Conservation (phyloP, 106 monocot species). For the Allium sativum region DNA sequence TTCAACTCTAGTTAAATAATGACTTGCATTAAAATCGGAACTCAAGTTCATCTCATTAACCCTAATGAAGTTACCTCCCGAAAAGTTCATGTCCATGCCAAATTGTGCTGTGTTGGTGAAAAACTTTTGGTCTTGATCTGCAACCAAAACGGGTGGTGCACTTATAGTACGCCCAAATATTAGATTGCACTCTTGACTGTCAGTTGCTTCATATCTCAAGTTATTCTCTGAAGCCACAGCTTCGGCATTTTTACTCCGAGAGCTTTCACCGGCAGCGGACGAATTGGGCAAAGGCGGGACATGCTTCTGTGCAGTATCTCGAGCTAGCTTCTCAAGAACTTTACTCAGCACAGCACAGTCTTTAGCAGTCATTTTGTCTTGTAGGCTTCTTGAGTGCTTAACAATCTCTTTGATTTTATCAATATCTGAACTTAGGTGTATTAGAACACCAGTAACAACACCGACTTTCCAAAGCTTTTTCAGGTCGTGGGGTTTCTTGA, state of each 20-base stretch:
- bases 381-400: background rate
- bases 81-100: too few relatives aligned
- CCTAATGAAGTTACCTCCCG: conserved; percentile 2
- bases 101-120: background rate
- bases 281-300: background rate
- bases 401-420: background rate
- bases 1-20: too few relatives aligned
- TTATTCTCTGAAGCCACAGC: background rate
- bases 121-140: background rate
- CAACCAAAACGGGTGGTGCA: background rate
- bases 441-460: background rate
- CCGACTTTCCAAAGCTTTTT: conserved; percentile 11
- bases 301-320: background rate
- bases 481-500: conserved; percentile 13
- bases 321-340: background rate
- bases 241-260: background rate
- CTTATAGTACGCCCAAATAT: background rate
- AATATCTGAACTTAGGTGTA: background rate
- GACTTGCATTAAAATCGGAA: background rate
- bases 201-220: background rate
- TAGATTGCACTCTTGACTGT: too few relatives aligned
- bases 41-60: background rate
- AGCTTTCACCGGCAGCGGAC: background rate
- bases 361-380: background rate
- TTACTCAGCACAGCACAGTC: background rate